Evolutionary conservation across 2,329 filamentous ascomycete genomes (phyloP).

Genomic region (Torrubiella hemipterigena): DNA sequence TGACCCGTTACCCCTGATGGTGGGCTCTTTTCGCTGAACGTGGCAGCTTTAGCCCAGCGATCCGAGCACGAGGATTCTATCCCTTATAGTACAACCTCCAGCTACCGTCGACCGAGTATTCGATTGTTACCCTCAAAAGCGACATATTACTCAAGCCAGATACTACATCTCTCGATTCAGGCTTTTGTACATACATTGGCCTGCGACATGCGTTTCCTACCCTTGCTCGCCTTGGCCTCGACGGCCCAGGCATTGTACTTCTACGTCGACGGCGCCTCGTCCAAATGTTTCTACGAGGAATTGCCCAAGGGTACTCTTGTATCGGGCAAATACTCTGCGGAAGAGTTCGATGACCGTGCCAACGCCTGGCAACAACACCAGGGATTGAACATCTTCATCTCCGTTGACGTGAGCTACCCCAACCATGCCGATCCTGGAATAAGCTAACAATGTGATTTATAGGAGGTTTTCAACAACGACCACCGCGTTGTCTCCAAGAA

Average conservation of each 20-base stretch:
- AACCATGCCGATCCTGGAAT: background rate
- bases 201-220: constrained; percentile 23
- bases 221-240: constrained; percentile 53
- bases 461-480: constrained; percentile 94
- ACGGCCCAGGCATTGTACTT: constrained; percentile 81
- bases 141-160: too few species aligned
- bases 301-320: constrained; percentile 95
- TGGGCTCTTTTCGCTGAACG: constrained; percentile 30
- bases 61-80: too few species aligned
- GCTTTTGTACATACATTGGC: too few species aligned
- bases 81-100: too few species aligned
- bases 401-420: constrained; percentile 57
- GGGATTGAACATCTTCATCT: constrained; percentile 74
- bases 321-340: constrained; percentile 80
- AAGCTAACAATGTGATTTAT: constrained; percentile 8
- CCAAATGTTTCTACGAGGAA: constrained; percentile 98
- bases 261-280: constrained; percentile 74
- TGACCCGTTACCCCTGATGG: constrained; percentile 21
- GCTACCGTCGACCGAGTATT: too few species aligned
- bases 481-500: constrained; percentile 89
- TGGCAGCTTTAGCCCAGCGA: constrained; percentile 45
- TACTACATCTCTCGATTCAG: background rate
- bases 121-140: background rate
- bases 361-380: constrained; percentile 61
- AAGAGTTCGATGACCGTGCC: constrained; percentile 66